Percentiles rank a stretch among this genome's conserved stretches.
Conservation (phyloP, 2,329 filamentous ascomycete genomes). For the Aaosphaeria arxii region DNA sequence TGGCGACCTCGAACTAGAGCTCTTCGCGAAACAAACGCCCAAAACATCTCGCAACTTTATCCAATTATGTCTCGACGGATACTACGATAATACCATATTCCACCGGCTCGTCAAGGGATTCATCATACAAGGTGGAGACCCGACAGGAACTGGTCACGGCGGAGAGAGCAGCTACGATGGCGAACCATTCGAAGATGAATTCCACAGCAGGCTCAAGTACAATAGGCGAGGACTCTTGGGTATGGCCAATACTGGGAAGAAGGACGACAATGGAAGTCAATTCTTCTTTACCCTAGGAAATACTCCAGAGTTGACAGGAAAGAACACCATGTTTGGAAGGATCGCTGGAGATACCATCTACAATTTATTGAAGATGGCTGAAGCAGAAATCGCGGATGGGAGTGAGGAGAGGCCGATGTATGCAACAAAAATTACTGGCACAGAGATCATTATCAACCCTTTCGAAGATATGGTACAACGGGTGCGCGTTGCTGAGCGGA, state of each 20-base stretch:
- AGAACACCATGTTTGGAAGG: slow-evolving; percentile 91
- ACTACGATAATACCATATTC: slow-evolving; percentile 92
- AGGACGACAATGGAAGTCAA: slow-evolving; percentile 85
- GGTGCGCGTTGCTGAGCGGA: slow-evolving; percentile 53
- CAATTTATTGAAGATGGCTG: slow-evolving; percentile 90
- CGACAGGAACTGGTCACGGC: slow-evolving; percentile 86
- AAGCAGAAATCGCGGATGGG: slow-evolving; percentile 74
- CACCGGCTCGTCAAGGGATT: slow-evolving; percentile 91
- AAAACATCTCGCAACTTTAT: slow-evolving; percentile 93
- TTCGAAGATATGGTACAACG: slow-evolving; percentile 78
- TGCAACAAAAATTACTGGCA: slow-evolving; percentile 70
- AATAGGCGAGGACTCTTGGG: slow-evolving; percentile 85
- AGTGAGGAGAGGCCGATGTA: slow-evolving; percentile 82
- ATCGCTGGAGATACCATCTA: slow-evolving; percentile 94
- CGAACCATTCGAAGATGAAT: slow-evolving; percentile 80
- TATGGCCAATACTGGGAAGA: slow-evolving; percentile 86
- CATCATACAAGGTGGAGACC: slow-evolving; percentile 91
- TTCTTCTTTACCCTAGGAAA: slow-evolving; percentile 90
- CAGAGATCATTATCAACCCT: slow-evolving; percentile 77
- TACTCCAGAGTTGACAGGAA: slow-evolving; percentile 80
- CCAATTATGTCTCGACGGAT: slow-evolving; percentile 90
- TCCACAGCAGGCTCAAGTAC: slow-evolving; percentile 89
- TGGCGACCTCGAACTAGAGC: slow-evolving; percentile 85
- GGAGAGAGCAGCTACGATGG: slow-evolving; percentile 90
- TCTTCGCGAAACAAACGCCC: slow-evolving; percentile 93